These are phyloP conservation scores for Pseudogymnoascus sp. DNA, from an alignment of 2,329 filamentous ascomycete species.

Conservation along the genomic window DNA sequence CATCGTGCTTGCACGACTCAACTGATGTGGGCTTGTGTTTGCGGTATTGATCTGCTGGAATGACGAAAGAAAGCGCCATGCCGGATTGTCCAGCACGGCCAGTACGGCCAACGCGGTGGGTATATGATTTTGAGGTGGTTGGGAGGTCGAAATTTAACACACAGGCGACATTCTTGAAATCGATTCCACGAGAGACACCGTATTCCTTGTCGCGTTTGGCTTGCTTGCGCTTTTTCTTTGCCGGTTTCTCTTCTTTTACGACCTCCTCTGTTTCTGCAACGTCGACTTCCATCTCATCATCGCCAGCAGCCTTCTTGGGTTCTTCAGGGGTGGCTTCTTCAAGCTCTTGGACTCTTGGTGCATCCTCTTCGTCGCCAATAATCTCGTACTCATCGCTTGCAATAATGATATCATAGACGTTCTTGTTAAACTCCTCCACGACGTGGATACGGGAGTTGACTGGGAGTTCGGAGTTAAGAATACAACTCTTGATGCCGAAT, in stretches of 20 bases:
- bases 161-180: slow-evolving; percentile 91
- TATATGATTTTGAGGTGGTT: slow-evolving; percentile 81
- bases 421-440: slow-evolving; percentile 94
- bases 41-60: slow-evolving; percentile 73
- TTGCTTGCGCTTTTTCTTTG: slow-evolving; percentile 60
- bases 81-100: slow-evolving; percentile 85
- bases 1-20: slow-evolving; percentile 70
- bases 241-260: slow-evolving; percentile 28
- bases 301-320: slow-evolving; percentile 12
- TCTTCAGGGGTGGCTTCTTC: slow-evolving; percentile 30
- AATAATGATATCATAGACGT: slow-evolving; percentile 96
- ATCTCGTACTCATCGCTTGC: slow-evolving; percentile 89
- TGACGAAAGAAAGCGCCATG: slow-evolving; percentile 92
- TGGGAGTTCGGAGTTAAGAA: slow-evolving; percentile 89
- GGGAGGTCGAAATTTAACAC: slow-evolving; percentile 98
- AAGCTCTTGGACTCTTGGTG: slow-evolving; percentile 28
- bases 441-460: slow-evolving; percentile 91
- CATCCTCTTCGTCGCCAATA: slow-evolving; percentile 55
- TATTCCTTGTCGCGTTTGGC: slow-evolving; percentile 75
- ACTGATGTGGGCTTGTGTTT: slow-evolving; percentile 86
- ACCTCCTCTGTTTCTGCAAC: slow-evolving; percentile 30
- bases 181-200: slow-evolving; percentile 90
- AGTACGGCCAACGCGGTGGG: slow-evolving; percentile 92
- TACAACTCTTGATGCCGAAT: slow-evolving; percentile 88
- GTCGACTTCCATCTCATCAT: slow-evolving; percentile 29